A percentile compares a stretch with the other conserved stretches of the same genome.
Evolutionary conservation across 2,329 filamentous ascomycete genomes (phyloP).

Genomic region (Pyrenophora graminea): DNA sequence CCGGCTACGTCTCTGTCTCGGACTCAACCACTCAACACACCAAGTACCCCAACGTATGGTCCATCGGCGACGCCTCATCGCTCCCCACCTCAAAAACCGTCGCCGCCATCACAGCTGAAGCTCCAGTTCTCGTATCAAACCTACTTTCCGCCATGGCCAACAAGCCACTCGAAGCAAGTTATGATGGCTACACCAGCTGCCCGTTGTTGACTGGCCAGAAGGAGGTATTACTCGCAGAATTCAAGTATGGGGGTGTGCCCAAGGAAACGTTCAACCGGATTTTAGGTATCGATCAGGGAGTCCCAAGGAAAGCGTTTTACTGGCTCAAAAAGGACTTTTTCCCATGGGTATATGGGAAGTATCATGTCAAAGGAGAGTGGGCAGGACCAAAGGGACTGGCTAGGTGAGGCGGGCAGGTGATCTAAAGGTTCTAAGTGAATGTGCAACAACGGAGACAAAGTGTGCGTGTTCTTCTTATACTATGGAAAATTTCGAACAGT

Average conservation of each 20-base stretch:
- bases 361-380: slow-evolving; percentile 66
- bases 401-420: no score
- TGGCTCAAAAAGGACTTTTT: slow-evolving; percentile 70
- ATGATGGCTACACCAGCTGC: slow-evolving; percentile 49
- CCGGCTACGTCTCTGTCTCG: slow-evolving; percentile 47
- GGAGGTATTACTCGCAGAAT: slow-evolving; percentile 67
- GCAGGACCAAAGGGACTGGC: slow-evolving; percentile 61
- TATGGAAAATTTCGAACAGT: no score
- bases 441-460: no score
- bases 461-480: no score
- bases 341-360: slow-evolving; percentile 66
- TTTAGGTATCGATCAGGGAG: slow-evolving; percentile 62
- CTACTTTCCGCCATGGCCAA: slow-evolving; percentile 36
- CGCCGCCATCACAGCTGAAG: slow-evolving; percentile 46
- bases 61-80: slow-evolving; percentile 44
- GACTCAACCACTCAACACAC: slow-evolving; percentile 43
- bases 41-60: slow-evolving; percentile 48
- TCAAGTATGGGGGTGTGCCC: slow-evolving; percentile 66
- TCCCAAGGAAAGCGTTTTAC: slow-evolving; percentile 62
- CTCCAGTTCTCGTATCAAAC: slow-evolving; percentile 44
- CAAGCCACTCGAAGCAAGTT: slow-evolving; percentile 29
- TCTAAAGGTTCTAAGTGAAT: no score
- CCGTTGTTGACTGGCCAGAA: slow-evolving; percentile 56
- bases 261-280: slow-evolving; percentile 64
- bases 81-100: slow-evolving; percentile 48